A percentile compares a stretch with the other conserved stretches of the same genome.
phyloP scores from a whole-genome alignment of 805 yeast genomes.

The Schwanniomyces pseudopolymorphus region DNA sequence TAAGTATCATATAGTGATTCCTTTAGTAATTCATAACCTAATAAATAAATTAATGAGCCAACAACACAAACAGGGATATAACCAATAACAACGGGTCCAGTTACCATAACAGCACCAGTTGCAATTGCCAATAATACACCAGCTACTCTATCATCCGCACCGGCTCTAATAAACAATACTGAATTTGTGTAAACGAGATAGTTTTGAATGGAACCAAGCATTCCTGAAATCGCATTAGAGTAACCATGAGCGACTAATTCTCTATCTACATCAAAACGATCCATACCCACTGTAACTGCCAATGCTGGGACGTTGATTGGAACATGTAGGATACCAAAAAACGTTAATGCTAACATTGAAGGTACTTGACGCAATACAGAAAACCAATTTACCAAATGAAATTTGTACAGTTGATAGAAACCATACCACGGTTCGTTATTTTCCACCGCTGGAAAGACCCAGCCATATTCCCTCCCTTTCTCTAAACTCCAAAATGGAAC shows the following conservation, averaged over 20 bases:
- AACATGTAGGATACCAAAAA: slow-evolving; percentile 93
- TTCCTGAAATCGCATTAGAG: slow-evolving; percentile 82
- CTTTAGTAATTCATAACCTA: slow-evolving; percentile 86
- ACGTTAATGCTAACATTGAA: slow-evolving; percentile 92
- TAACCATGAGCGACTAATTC: slow-evolving; percentile 95
- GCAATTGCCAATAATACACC: slow-evolving; percentile 87
- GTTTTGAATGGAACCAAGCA: slow-evolving; percentile 86
- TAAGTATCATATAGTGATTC: slow-evolving; percentile 86
- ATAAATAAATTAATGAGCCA: slow-evolving; percentile 83
- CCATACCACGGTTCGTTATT: slow-evolving; percentile 85
- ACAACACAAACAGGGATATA: slow-evolving; percentile 95
- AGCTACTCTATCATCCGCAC: slow-evolving; percentile 86
- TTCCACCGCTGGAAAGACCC: slow-evolving; percentile 74
- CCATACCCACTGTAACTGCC: slow-evolving; percentile 86
- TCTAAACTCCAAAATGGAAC: slow-evolving; percentile 67
- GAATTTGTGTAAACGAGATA: slow-evolving; percentile 94
- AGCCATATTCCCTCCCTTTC: slow-evolving; percentile 68
- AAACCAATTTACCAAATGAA: slow-evolving; percentile 72
- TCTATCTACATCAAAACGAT: slow-evolving; percentile 83
- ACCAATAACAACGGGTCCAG: slow-evolving; percentile 92
- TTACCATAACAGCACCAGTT: slow-evolving; percentile 75
- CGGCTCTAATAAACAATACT: slow-evolving; percentile 87
- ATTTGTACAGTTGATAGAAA: slow-evolving; percentile 73
- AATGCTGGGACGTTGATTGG: slow-evolving; percentile 98
- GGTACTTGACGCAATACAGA: slow-evolving; percentile 71